Conservation (phyloP, 768 basidiomycete genomes). For the Porphyrellus cyaneotinctus region DNA sequence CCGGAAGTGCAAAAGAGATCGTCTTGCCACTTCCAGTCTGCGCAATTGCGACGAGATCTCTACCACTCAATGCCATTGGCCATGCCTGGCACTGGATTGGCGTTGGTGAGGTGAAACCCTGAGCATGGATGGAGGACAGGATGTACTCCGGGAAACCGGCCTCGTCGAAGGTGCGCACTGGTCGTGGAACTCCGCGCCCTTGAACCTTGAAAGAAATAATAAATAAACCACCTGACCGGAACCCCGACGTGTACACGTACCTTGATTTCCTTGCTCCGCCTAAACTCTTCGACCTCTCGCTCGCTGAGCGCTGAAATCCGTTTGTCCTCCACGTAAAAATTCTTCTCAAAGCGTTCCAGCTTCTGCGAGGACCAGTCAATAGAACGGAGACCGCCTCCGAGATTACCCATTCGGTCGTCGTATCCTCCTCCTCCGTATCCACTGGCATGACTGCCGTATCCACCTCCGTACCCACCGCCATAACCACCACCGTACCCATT, state of each 20-base stretch:
- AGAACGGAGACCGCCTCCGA: slow-evolving; percentile 76
- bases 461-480: slow-evolving; percentile 16
- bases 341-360: slow-evolving; percentile 91
- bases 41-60: slow-evolving; percentile 94
- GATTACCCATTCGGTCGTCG: slow-evolving; percentile 69
- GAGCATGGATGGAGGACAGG: slow-evolving; percentile 86
- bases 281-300: slow-evolving; percentile 85
- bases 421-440: slow-evolving; percentile 31
- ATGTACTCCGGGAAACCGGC: slow-evolving; percentile 96
- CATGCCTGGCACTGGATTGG: slow-evolving; percentile 99
- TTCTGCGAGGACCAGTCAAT: slow-evolving; percentile 81
- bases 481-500: slow-evolving; percentile 35
- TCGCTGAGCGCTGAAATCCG: slow-evolving; percentile 74
- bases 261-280: slow-evolving; percentile 81
- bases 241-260: slow-evolving; percentile 34
- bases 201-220: slow-evolving; percentile 55
- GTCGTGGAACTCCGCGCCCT: slow-evolving; percentile 84
- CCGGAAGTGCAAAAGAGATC: slow-evolving; percentile 95
- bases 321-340: slow-evolving; percentile 93
- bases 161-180: slow-evolving; percentile 90
- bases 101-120: slow-evolving; percentile 88
- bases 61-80: slow-evolving; percentile 96
- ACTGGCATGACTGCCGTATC: slow-evolving; percentile 1
- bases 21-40: slow-evolving; percentile 99
- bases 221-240: neutral